Base-by-base conservation (phyloP, 257 asterid genomes). In the Voacanga thouarsii region DNA sequence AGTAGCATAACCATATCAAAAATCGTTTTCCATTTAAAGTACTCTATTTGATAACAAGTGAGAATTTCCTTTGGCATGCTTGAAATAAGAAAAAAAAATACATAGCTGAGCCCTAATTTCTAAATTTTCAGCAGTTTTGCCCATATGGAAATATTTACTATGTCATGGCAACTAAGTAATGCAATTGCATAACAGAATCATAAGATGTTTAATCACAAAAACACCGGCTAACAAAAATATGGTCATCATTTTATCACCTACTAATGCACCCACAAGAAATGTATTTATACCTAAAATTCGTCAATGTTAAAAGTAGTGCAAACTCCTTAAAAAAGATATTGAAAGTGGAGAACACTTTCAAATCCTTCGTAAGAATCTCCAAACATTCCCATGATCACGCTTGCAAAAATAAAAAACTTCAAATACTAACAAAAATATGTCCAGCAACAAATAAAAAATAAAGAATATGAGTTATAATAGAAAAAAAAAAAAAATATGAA, bases 281-380 rank as follows among this genome's bases (percentile, higher is more conserved):
- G n/a, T n/a, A n/a, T n/a, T n/a, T n/a, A n/a, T n/a, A n/a, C n/a
- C n/a, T n/a, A n/a, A n/a, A n/a, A n/a, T 90, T 82, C 70, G 77
- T 71, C 88, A 88, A 78, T 8, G 90, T 82, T 81, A 90, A 61
- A 37, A 88, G 91, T 78, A 80, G 56, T 23, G 90, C 65, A 47
- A 87, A 83, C 75, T 87, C 90, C 87, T 87, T 87, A 39, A 80
- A 86, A 51, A 86, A 80, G 26, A 85, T 90, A 15, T 84, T 79
- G 81, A 80, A 85, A 44, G 83, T 65, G 0, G 89, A 78, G 77
- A 89, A 87, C 33, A 84, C 87, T 83, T 84, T 86, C 84, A 90
- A 82, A 70, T 89, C 93, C 16, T 85, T 89, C 8, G 56, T 72
- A n/a, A 90, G 87, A 87, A 90, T 86, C 80, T 89, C 91, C 76